Conservation (phyloP, 352 stramenopile species). For the Globisporangium middletonii region DNA sequence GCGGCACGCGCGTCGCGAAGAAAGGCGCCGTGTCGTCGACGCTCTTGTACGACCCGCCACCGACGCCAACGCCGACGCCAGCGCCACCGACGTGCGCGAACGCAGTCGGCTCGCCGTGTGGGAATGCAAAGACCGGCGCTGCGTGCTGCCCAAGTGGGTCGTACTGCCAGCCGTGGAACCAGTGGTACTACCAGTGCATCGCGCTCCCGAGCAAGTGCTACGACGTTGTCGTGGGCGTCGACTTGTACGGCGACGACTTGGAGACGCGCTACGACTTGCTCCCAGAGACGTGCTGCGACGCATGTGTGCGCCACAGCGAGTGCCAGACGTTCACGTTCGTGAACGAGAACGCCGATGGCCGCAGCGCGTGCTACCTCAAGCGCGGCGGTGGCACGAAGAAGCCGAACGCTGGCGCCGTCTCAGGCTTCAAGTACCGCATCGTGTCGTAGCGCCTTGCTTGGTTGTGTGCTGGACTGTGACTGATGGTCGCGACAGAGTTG, state of each 20-base stretch:
- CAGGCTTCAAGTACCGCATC: constrained; percentile 26
- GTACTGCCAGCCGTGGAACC: constrained; percentile 61
- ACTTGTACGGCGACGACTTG: constrained; percentile 48
- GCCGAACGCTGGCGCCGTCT: constrained; percentile 27
- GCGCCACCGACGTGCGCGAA: constrained; percentile 17
- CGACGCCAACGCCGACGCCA: background rate
- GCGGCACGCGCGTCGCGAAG: constrained; percentile 6
- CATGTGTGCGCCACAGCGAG: constrained; percentile 24
- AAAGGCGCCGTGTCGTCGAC: background rate
- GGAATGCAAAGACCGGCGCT: constrained; percentile 21
- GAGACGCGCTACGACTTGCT: constrained; percentile 31
- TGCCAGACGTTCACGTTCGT: constrained; percentile 53
- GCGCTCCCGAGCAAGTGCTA: constrained; percentile 33
- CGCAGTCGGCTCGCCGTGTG: constrained; percentile 25
- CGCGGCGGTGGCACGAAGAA: constrained; percentile 20
- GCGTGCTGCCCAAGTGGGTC: constrained; percentile 33
- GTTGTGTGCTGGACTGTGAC: no score
- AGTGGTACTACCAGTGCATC: constrained; percentile 52
- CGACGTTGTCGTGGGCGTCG: constrained; percentile 25
- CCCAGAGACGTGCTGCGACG: constrained; percentile 43
- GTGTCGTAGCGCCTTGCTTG: constrained; percentile 6
- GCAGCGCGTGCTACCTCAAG: constrained; percentile 58
- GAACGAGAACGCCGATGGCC: constrained; percentile 47
- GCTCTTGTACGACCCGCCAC: constrained; percentile 7
- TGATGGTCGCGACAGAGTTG: no score